These are phyloP conservation scores for Panaeolus papilionaceus DNA, from an alignment of 768 basidiomycete genomes.

Conservation along the genomic window DNA sequence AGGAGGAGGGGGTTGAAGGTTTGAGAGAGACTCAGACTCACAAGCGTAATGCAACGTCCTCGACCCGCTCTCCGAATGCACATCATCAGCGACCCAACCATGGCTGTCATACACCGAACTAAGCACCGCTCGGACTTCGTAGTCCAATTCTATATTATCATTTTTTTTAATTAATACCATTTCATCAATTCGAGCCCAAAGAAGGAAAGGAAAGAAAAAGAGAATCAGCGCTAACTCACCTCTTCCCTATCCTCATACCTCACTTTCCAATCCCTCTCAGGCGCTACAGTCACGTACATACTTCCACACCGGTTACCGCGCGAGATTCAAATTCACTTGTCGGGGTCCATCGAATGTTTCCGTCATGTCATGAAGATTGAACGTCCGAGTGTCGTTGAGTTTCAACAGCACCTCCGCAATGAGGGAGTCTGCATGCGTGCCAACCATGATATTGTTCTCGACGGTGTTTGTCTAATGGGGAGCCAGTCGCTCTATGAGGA, in stretches of 20 bases:
- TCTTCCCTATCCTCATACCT: constrained; percentile 73
- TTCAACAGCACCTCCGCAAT: no score
- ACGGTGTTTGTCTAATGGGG: constrained; percentile 91
- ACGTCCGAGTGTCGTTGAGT: no score
- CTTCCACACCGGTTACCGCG: constrained; percentile 78
- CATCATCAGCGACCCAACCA: constrained; percentile 77
- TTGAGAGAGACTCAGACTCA: constrained; percentile 34
- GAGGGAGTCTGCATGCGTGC: no score
- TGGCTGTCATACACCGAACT: constrained; percentile 66
- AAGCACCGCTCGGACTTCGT: constrained; percentile 82
- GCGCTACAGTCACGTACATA: constrained; percentile 69
- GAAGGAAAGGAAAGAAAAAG: neutral
- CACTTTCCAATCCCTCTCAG: constrained; percentile 57
- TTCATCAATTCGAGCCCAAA: no score
- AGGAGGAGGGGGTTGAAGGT: no score
- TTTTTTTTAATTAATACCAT: constrained; percentile 40
- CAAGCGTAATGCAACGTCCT: constrained; percentile 83
- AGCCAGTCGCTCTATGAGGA: constrained; percentile 50
- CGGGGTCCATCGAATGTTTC: no score
- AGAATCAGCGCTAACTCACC: constrained; percentile 36
- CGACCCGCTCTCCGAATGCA: constrained; percentile 81
- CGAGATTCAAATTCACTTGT: constrained; percentile 58
- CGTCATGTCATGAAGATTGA: neutral
- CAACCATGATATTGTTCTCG: constrained; percentile 52
- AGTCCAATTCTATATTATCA: constrained; percentile 52